Evolutionary conservation across 768 basidiomycete genomes (phyloP), one percentile per base, ranked within the genome.

Genomic region (Leccinum variicolor): DNA sequence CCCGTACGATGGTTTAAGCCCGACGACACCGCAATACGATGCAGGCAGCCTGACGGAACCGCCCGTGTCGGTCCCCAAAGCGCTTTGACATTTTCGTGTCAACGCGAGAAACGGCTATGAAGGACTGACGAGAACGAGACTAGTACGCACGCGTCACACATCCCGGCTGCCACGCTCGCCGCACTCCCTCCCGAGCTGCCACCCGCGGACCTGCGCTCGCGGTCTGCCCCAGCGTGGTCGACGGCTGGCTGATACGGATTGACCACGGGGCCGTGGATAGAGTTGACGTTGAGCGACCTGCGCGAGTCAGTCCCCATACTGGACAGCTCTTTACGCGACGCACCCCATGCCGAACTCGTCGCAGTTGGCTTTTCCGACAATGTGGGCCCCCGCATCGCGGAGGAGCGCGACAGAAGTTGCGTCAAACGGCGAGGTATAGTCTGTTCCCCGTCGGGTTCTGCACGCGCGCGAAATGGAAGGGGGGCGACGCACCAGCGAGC

Each of bases 341-440:
- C 57, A 94, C 89, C 96, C 96, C 96, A 98, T 98, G 1, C 96
- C 96, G 73, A 98, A 98, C 73, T 98, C 95, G 69, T 99, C 96
- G 71, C 93, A 92, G 68, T 96, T 95, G 1, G 94, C 87, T 74
- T 97, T 97, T 1, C 94, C 96, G 2, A 89, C 66, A 11, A 98
- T 80, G 17, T 83, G 72, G 0, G 87, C 93, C 0, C 93, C 94
- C 0, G 65, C 65, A 1, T 75, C 60, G 1, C 78, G 76, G 3
- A 98, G 73, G 10, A 86, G 73, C 4, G 73, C 58, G 0, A 97
- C 90, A 6, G 89, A 90, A 1, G 93, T 96, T 50, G 96, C 92
- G 69, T 93, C 89, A 67, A 89, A 93, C 0, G 92, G 92, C 0
- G 95, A 84, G 0, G 64, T 71, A 66, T 90, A 97, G 39, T 81